These are phyloP conservation scores for Craterostigma plantagineum DNA, from an alignment of 257 asterid genomes.

Conservation along the genomic window DNA sequence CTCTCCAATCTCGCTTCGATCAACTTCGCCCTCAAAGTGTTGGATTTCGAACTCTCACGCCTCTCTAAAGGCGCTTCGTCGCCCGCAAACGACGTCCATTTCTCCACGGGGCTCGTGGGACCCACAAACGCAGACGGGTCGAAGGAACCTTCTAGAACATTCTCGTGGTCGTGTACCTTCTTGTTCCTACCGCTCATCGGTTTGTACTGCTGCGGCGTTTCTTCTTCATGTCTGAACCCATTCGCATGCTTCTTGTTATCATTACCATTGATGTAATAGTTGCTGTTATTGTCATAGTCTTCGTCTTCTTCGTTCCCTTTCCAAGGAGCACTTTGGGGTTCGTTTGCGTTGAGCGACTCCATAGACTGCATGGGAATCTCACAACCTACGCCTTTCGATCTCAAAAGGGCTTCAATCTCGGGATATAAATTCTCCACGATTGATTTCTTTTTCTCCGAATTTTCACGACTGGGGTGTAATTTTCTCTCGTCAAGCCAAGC, in stretches of 20 bases:
- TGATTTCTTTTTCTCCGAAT: slow-evolving; percentile 26
- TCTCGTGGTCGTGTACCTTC: slow-evolving; percentile 8
- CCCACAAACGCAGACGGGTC: slow-evolving; percentile 29
- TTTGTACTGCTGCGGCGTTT: slow-evolving; percentile 11
- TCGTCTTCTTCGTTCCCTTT: slow-evolving; percentile 29
- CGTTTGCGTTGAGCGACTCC: slow-evolving; percentile 34
- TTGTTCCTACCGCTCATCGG: no score
- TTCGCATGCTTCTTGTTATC: no score
- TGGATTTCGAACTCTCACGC: slow-evolving; percentile 23
- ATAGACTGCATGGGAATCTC: slow-evolving; percentile 14
- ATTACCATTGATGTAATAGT: slow-evolving; percentile 16
- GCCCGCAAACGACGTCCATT: slow-evolving; percentile 38
- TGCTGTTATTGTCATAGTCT: no score
- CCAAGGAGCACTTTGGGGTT: slow-evolving; percentile 48
- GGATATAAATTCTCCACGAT: slow-evolving; percentile 38
- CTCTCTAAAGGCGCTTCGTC: slow-evolving; percentile 23
- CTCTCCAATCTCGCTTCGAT: slow-evolving; percentile 64
- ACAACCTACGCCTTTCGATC: slow-evolving; percentile 19
- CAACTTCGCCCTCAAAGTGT: slow-evolving; percentile 64
- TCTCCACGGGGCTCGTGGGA: slow-evolving; percentile 37
- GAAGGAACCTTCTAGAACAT: slow-evolving; percentile 13
- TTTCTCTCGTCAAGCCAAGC: slow-evolving; percentile 93
- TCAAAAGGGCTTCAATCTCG: slow-evolving; percentile 61
- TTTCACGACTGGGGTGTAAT: no score
- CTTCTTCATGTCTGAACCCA: slow-evolving; percentile 13